These are phyloP conservation scores for Boletus fagicola DNA, from an alignment of 768 basidiomycete genomes.

Conservation along the genomic window DNA sequence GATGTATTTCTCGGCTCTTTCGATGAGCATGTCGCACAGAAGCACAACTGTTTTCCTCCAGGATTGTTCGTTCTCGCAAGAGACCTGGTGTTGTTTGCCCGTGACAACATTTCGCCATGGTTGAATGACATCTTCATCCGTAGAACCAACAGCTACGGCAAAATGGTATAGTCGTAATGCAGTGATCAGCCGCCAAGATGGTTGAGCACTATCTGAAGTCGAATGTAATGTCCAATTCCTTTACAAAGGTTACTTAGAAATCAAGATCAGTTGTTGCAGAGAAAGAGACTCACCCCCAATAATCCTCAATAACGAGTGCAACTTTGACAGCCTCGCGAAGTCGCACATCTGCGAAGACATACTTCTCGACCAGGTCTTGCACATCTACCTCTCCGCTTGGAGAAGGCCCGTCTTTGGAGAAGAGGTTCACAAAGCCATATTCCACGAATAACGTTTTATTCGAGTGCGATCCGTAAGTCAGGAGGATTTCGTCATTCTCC, in stretches of 20 bases:
- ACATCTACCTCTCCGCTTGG: constrained; percentile 61
- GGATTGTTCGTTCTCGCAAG: constrained; percentile 46
- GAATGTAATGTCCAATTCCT: constrained; percentile 83
- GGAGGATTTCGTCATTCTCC: constrained; percentile 63
- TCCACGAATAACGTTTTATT: constrained; percentile 81
- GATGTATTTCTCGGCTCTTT: constrained; percentile 32
- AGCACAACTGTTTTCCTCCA: constrained; percentile 42
- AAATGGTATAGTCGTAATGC: constrained; percentile 67
- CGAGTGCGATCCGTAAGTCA: constrained; percentile 79
- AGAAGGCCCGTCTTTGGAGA: constrained; percentile 26
- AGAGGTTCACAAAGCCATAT: constrained; percentile 77
- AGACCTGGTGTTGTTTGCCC: constrained; percentile 45
- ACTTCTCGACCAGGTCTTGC: constrained; percentile 47
- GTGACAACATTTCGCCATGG: constrained; percentile 56
- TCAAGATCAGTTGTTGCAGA: background rate
- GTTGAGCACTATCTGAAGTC: constrained; percentile 58
- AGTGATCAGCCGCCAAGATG: constrained; percentile 77
- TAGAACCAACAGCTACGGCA: constrained; percentile 30
- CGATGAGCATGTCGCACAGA: constrained; percentile 40
- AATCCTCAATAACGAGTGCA: constrained; percentile 59
- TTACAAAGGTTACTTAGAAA: background rate
- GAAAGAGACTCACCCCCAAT: constrained; percentile 70
- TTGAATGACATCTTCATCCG: constrained; percentile 35
- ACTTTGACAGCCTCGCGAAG: constrained; percentile 49
- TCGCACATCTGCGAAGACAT: constrained; percentile 45